These are phyloP conservation scores for Asclepias syriaca DNA, from an alignment of 257 asterid species.

Conservation along the genomic window DNA sequence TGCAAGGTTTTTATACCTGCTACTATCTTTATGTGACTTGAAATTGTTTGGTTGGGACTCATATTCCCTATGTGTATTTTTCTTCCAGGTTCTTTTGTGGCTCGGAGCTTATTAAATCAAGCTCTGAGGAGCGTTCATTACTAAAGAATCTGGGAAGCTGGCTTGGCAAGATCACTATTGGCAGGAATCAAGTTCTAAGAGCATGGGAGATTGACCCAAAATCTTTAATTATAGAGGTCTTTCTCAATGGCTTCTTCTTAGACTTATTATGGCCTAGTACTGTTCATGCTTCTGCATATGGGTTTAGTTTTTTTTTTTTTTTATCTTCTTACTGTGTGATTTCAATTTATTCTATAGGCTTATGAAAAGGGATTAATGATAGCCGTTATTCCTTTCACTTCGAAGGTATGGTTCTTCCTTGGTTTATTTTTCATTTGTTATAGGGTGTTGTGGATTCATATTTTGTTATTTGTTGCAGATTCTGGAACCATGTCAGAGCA, in stretches of 20 bases:
- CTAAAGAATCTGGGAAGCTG: slow-evolving; percentile 96
- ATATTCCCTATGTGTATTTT: slow-evolving; percentile 16
- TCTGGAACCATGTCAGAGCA: slow-evolving; percentile 85
- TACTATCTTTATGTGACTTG: not conserved
- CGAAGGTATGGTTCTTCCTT: slow-evolving; percentile 57
- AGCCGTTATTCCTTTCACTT: slow-evolving; percentile 94
- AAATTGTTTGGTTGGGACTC: slow-evolving; percentile 5
- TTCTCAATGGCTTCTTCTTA: slow-evolving; percentile 1
- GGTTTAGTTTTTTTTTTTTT: not conserved
- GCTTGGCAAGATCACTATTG: slow-evolving; percentile 98
- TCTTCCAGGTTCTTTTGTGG: slow-evolving; percentile 85
- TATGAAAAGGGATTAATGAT: slow-evolving; percentile 97
- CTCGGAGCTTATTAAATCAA: slow-evolving; percentile 93
- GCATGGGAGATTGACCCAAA: slow-evolving; percentile 94
- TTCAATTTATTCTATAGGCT: slow-evolving; percentile 50
- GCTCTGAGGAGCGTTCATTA: slow-evolving; percentile 92
- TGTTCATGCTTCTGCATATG: not conserved
- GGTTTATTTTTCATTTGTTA: not conserved
- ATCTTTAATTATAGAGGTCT: slow-evolving; percentile 75
- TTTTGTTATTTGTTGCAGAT: slow-evolving; percentile 41
- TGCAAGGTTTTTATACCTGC: slow-evolving; percentile 66
- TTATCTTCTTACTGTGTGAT: not conserved
- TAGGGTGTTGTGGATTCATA: not conserved
- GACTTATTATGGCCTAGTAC: not conserved
- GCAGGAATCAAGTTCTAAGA: slow-evolving; percentile 85